Evolutionary conservation across 495 filamentous ascomycete species (phyloP).

Genomic region (Apodospora peruviana): DNA sequence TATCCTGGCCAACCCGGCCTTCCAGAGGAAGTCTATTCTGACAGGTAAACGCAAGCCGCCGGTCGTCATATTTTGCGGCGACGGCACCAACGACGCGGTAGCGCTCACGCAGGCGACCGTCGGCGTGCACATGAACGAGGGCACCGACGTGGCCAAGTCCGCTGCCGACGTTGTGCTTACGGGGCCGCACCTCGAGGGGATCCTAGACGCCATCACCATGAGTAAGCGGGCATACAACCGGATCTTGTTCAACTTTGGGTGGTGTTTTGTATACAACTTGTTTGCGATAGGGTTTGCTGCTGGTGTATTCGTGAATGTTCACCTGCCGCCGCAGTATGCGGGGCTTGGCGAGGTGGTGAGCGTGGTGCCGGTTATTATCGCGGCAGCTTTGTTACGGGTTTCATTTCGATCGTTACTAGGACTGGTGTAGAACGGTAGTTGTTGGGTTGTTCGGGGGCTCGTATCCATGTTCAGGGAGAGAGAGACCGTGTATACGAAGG

Average conservation of each 20-base stretch:
- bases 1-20: slow-evolving; percentile 16
- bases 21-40: not conserved
- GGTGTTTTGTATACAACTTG: slow-evolving; percentile 69
- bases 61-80: slow-evolving; percentile 64
- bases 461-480: too few relatives aligned
- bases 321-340: slow-evolving; percentile 69
- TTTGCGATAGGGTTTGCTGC: slow-evolving; percentile 66
- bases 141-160: slow-evolving; percentile 57
- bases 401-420: too few relatives aligned
- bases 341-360: slow-evolving; percentile 75
- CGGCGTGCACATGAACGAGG: slow-evolving; percentile 54
- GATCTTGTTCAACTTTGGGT: slow-evolving; percentile 66
- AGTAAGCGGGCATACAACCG: slow-evolving; percentile 49
- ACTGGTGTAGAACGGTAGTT: too few relatives aligned
- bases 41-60: slow-evolving; percentile 9
- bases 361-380: slow-evolving; percentile 65
- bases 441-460: too few relatives aligned
- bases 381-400: slow-evolving; percentile 37
- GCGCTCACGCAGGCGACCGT: slow-evolving; percentile 69
- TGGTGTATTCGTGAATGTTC: slow-evolving; percentile 57
- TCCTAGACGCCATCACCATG: slow-evolving; percentile 55
- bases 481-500: too few relatives aligned
- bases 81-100: slow-evolving; percentile 76
- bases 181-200: slow-evolving; percentile 44
- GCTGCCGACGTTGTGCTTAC: slow-evolving; percentile 69